phyloP scores from a whole-genome alignment of 345 rosid species.

The Lepidium didymum region DNA sequence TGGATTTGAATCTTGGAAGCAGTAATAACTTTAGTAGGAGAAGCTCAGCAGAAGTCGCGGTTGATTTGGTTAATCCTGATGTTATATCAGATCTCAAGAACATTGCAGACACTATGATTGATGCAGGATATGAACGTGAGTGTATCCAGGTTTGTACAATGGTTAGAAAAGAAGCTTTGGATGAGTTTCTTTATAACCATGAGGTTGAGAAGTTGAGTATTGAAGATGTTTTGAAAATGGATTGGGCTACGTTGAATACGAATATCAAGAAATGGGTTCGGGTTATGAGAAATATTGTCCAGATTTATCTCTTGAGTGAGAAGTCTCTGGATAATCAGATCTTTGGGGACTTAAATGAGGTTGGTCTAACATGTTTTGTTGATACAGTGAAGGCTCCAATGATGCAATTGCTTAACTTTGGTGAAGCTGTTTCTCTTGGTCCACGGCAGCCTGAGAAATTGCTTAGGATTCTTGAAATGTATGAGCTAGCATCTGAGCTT shows the following conservation, averaged over 20 bases:
- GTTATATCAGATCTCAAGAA: slow-evolving; percentile 55
- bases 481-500: slow-evolving; percentile 60
- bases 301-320: slow-evolving; percentile 68
- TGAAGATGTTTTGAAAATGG: slow-evolving; percentile 81
- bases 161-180: slow-evolving; percentile 66
- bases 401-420: slow-evolving; percentile 75
- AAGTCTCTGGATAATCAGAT: slow-evolving; percentile 57
- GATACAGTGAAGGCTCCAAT: slow-evolving; percentile 71
- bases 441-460: slow-evolving; percentile 72
- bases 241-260: slow-evolving; percentile 61
- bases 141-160: slow-evolving; percentile 60
- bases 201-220: slow-evolving; percentile 82
- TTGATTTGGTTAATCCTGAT: slow-evolving; percentile 67
- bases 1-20: slow-evolving; percentile 45
- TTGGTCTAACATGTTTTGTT: slow-evolving; percentile 44
- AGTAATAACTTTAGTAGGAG: slow-evolving; percentile 42
- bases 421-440: slow-evolving; percentile 75
- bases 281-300: slow-evolving; percentile 56
- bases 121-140: slow-evolving; percentile 59
- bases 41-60: slow-evolving; percentile 37
- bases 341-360: slow-evolving; percentile 43
- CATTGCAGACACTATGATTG: slow-evolving; percentile 66
- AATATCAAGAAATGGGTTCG: slow-evolving; percentile 88
- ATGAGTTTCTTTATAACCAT: slow-evolving; percentile 63
- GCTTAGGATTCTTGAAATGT: slow-evolving; percentile 74